These are phyloP conservation scores for Colletotrichum echinochloae DNA, from an alignment of 2,329 filamentous ascomycete species.

Conservation along the genomic window DNA sequence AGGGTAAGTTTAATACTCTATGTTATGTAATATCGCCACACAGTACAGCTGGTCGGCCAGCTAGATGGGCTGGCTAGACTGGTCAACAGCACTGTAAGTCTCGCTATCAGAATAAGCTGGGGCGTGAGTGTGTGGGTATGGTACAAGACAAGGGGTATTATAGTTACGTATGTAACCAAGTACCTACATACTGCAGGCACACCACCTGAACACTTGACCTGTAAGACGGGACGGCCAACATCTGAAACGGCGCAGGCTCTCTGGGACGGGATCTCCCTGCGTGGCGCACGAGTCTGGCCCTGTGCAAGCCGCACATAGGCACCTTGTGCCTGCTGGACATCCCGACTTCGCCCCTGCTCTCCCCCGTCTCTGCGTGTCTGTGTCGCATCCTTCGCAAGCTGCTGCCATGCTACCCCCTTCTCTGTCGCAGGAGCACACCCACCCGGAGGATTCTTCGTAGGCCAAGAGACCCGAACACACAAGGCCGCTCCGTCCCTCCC, in stretches of 20 bases:
- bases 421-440: conserved; percentile 3
- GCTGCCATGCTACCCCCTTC: conserved; percentile 1
- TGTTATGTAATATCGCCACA: too few species aligned
- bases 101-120: too few species aligned
- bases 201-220: neutral
- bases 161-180: too few species aligned
- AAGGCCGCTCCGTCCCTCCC: conserved; percentile 1
- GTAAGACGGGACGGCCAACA: conserved; percentile 30
- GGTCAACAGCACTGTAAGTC: too few species aligned
- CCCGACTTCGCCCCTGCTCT: conserved; percentile 10
- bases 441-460: neutral
- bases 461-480: neutral
- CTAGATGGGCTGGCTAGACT: too few species aligned
- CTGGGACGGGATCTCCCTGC: conserved; percentile 37
- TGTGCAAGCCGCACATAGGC: conserved; percentile 2
- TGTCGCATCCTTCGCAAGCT: neutral
- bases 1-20: too few species aligned
- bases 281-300: conserved; percentile 26
- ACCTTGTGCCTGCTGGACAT: conserved; percentile 6
- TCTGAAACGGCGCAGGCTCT: conserved; percentile 35
- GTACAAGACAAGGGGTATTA: too few species aligned
- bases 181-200: neutral
- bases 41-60: too few species aligned
- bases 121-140: too few species aligned
- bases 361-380: neutral